Conservation (phyloP, 2,329 filamentous ascomycete genomes). For the Scedosporium minutisporum region DNA sequence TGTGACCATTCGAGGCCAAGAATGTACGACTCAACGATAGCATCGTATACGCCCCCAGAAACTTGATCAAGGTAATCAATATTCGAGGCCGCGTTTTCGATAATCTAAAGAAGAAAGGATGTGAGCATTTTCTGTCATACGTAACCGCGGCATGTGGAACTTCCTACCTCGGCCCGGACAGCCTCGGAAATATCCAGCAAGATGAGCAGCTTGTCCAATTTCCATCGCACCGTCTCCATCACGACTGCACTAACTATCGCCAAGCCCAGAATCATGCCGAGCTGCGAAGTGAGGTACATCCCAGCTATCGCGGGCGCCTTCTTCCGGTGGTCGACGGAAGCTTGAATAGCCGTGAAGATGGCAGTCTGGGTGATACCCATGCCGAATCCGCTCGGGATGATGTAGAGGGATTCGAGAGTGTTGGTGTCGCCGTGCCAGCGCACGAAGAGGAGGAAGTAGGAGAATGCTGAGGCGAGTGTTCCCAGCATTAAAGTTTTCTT, state of each 20-base stretch:
- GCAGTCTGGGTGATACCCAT: conserved; percentile 29
- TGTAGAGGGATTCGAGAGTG: conserved; percentile 46
- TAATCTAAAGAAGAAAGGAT: conserved; percentile 16
- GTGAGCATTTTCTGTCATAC: neutral
- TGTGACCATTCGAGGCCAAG: conserved; percentile 25
- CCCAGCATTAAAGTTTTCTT: conserved; percentile 43
- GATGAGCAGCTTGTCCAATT: conserved; percentile 9
- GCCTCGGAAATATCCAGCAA: conserved; percentile 9
- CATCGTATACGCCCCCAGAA: conserved; percentile 15
- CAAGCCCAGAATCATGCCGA: conserved; percentile 29
- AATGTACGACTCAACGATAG: conserved; percentile 22
- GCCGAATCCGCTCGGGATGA: conserved; percentile 39
- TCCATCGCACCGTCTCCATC: conserved; percentile 13
- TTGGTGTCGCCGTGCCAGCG: conserved; percentile 52
- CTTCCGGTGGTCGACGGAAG: conserved; percentile 25
- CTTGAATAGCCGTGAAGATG: conserved; percentile 32
- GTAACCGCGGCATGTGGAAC: neutral
- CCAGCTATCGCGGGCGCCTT: conserved; percentile 30
- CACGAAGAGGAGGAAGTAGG: conserved; percentile 43
- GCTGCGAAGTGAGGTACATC: conserved; percentile 26
- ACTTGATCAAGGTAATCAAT: conserved; percentile 21
- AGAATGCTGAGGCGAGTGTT: conserved; percentile 35
- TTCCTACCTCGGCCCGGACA: conserved; percentile 9
- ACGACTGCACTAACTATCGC: conserved; percentile 27
- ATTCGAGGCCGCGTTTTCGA: conserved; percentile 20